Evolutionary conservation across 805 yeast species (phyloP).

Genomic region (Hyphopichia homilentoma): DNA sequence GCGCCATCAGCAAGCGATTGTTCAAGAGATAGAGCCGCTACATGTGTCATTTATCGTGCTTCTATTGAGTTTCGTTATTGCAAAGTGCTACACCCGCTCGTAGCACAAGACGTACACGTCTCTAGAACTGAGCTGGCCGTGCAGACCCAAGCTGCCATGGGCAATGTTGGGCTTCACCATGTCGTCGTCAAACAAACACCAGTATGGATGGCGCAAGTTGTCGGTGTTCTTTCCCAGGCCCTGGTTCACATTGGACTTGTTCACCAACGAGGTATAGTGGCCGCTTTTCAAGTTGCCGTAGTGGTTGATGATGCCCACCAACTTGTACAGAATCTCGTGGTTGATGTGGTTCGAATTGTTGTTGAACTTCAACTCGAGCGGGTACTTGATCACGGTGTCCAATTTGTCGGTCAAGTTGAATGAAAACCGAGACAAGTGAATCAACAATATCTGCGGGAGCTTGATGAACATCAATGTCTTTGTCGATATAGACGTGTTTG

Average conservation of each 20-base stretch:
- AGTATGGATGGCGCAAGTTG: conserved; percentile 41
- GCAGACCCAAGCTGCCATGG: conserved; percentile 44
- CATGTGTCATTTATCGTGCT: too few relatives aligned
- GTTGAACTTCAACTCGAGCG: conserved; percentile 48
- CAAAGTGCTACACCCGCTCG: conserved; percentile 30
- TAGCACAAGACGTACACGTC: conserved; percentile 73
- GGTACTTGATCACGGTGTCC: conserved; percentile 50
- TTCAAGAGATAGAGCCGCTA: too few relatives aligned
- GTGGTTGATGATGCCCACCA: conserved; percentile 68
- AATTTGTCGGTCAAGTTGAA: conserved; percentile 52
- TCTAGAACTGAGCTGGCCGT: conserved; percentile 38
- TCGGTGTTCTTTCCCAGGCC: conserved; percentile 11
- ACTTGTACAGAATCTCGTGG: conserved; percentile 41
- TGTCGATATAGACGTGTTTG: conserved; percentile 12
- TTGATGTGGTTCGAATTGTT: conserved; percentile 22
- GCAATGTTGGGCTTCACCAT: conserved; percentile 39
- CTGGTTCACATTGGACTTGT: conserved; percentile 30
- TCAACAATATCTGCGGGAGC: conserved; percentile 34
- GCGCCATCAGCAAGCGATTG: too few relatives aligned
- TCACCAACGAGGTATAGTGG: conserved; percentile 68
- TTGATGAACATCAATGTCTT: conserved; percentile 29
- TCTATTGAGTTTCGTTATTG: too few relatives aligned
- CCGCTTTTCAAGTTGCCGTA: conserved; percentile 69
- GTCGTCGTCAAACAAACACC: conserved; percentile 81
- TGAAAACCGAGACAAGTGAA: conserved; percentile 42